phyloP scores from a whole-genome alignment of 176 grass and related monocot genomes.

The Stipa capillata region DNA sequence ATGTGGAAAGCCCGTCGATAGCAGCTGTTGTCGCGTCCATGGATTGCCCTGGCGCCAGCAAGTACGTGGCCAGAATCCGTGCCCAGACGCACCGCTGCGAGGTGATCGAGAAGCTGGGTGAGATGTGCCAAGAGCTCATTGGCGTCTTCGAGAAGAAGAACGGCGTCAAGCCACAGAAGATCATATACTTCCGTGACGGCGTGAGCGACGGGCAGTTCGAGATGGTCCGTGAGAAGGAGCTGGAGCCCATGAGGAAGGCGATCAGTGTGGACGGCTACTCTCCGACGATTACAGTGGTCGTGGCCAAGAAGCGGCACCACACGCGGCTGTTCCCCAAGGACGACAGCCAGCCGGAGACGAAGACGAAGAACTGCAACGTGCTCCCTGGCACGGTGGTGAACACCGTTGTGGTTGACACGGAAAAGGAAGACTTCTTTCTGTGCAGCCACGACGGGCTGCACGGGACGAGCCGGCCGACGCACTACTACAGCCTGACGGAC shows the following conservation, averaged over 20 bases:
- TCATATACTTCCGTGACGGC: conserved; percentile 65
- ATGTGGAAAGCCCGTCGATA: conserved; percentile 43
- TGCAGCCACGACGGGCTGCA: conserved; percentile 47
- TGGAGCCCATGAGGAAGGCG: conserved; percentile 17
- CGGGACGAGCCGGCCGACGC: conserved; percentile 53
- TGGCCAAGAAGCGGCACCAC: conserved; percentile 56
- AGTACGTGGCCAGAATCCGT: conserved; percentile 39
- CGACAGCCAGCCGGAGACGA: background rate
- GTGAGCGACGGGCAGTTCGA: conserved; percentile 50
- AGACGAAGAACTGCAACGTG: conserved; percentile 25
- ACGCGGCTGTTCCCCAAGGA: conserved; percentile 45
- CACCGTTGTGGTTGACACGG: conserved; percentile 31
- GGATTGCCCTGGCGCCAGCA: conserved; percentile 14
- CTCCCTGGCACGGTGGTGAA: conserved; percentile 57
- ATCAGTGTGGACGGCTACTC: conserved; percentile 22
- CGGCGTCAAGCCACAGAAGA: conserved; percentile 13
- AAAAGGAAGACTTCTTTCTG: conserved; percentile 50
- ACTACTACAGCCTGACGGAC: conserved; percentile 46
- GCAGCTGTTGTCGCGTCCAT: conserved; percentile 49
- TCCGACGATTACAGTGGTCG: conserved; percentile 49
- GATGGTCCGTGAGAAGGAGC: conserved; percentile 45
- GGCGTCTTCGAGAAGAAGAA: conserved; percentile 21
- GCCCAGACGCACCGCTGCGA: conserved; percentile 28
- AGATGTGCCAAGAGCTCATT: conserved; percentile 35
- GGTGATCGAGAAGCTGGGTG: conserved; percentile 28